Conservation (phyloP, 2,329 filamentous ascomycete genomes). For the Stemphylium lycopersici region DNA sequence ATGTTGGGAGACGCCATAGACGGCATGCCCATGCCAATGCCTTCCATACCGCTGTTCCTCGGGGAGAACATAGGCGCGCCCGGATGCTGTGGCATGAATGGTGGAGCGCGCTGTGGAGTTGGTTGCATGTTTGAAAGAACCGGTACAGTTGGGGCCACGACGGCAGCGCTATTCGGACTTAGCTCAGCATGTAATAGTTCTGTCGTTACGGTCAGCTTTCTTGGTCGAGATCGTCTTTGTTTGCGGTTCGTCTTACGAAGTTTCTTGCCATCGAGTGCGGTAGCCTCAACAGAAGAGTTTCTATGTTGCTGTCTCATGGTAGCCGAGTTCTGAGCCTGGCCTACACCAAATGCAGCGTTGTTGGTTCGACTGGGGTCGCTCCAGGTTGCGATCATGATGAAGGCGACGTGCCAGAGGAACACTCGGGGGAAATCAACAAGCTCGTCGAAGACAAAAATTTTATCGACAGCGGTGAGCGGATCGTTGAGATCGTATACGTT, state of each 20-base stretch:
- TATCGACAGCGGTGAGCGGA: conserved; percentile 31
- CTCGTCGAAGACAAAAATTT: conserved; percentile 39
- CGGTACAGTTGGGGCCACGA: background rate
- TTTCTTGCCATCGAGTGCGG: background rate
- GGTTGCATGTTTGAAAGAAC: background rate
- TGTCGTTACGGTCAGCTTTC: conserved; percentile 18
- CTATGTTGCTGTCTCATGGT: background rate
- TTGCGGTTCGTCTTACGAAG: conserved; percentile 19
- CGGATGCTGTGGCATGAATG: conserved; percentile 3
- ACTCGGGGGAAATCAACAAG: conserved; percentile 24
- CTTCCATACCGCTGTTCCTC: conserved; percentile 2
- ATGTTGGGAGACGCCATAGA: conserved; percentile 11
- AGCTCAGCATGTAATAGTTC: conserved; percentile 5
- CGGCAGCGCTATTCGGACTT: background rate
- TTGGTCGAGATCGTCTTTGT: background rate
- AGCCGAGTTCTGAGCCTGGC: background rate
- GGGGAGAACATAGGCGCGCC: conserved; percentile 2
- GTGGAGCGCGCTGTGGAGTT: background rate
- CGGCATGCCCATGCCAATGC: background rate
- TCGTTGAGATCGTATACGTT: conserved; percentile 26
- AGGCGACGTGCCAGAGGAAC: conserved; percentile 40
- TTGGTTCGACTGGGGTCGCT: conserved; percentile 2
- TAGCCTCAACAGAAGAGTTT: background rate
- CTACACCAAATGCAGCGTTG: background rate
- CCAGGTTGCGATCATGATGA: conserved; percentile 32